These are phyloP conservation scores for Alternaria alternata DNA, from an alignment of 2,329 filamentous ascomycete genomes.

Conservation along the genomic window DNA sequence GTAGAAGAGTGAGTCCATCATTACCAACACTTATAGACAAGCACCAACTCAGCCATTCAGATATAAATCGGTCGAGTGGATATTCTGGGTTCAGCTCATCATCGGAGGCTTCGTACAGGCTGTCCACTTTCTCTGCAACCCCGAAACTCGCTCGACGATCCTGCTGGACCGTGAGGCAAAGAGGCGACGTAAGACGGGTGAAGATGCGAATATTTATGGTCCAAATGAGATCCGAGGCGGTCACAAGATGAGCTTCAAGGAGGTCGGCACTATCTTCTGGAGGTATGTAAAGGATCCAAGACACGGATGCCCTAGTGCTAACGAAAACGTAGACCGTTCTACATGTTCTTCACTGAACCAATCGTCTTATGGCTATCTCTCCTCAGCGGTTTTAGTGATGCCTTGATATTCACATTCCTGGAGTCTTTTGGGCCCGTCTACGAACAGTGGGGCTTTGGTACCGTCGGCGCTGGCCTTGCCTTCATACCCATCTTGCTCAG, in stretches of 20 bases:
- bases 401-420: slow-evolving; percentile 79
- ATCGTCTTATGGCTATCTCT: slow-evolving; percentile 76
- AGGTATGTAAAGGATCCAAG: slow-evolving; percentile 22
- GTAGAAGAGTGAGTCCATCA: slow-evolving; percentile 53
- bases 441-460: slow-evolving; percentile 69
- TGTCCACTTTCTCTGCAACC: slow-evolving; percentile 72
- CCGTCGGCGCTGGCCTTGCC: slow-evolving; percentile 64
- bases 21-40: too few species aligned
- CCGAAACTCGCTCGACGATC: slow-evolving; percentile 77
- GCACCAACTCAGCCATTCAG: background rate
- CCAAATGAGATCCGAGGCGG: slow-evolving; percentile 67
- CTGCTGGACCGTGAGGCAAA: slow-evolving; percentile 81
- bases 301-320: background rate
- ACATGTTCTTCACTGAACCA: slow-evolving; percentile 76
- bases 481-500: slow-evolving; percentile 73
- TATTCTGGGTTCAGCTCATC: slow-evolving; percentile 84
- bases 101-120: slow-evolving; percentile 74
- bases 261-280: slow-evolving; percentile 58
- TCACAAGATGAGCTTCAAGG: slow-evolving; percentile 52
- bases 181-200: slow-evolving; percentile 69
- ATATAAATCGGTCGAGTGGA: slow-evolving; percentile 50
- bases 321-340: slow-evolving; percentile 65
- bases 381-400: slow-evolving; percentile 75
- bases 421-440: slow-evolving; percentile 74
- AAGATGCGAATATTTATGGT: slow-evolving; percentile 70